Evolutionary conservation across 148 eudicot genomes (phyloP), one percentile per base, ranked within the genome.

Genomic region (Vaccinium vitisidaea): DNA sequence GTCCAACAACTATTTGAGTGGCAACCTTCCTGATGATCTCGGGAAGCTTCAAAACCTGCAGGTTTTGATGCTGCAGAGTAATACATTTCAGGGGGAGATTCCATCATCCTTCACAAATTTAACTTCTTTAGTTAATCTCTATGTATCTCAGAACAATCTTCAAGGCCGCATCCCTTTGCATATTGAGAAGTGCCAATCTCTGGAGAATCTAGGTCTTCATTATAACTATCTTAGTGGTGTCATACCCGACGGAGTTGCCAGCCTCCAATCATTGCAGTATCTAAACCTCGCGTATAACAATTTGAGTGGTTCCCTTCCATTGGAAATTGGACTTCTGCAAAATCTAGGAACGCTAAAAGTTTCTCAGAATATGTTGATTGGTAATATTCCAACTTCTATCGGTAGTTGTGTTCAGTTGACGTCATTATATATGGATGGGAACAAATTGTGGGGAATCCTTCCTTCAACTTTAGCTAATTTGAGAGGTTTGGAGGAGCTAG

Each of bases 361-460:
- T 11, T 67, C 13, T 1, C 30, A 8, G 16, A 67, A 67, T 27
- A 2, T 9, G 18, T 27, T 82, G n/a, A 12, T 6, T 2, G 63
- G 52, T 25, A 13, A 1, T 49, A 8, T 82, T 69, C 75, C 75
- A 27, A 69, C 15, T 6, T 23, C 75, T 27, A 4, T 69, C 6
- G 43, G 75, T 25, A 69, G 75, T 32, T 69, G 8, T 69, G 43
- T 30, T 1, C 10, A 0, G 11, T 12, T 69, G 5, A 13, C 0
- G 25, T 0, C 12, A 0, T 15, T 69, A 1, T 0, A 1, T 0
- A 15, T 69, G 27, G 75, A 0, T 11, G 18, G 43, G 0, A 27
- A 69, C 43, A 3, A 25, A 25, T 69, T 69, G 16, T 30, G 18
- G 14, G 75, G 75, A 25, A 30, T 9, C 8, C 15, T 69, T 27